Evolutionary conservation across 2,329 filamentous ascomycete genomes (phyloP).

Genomic region (Phialophora expanda): DNA sequence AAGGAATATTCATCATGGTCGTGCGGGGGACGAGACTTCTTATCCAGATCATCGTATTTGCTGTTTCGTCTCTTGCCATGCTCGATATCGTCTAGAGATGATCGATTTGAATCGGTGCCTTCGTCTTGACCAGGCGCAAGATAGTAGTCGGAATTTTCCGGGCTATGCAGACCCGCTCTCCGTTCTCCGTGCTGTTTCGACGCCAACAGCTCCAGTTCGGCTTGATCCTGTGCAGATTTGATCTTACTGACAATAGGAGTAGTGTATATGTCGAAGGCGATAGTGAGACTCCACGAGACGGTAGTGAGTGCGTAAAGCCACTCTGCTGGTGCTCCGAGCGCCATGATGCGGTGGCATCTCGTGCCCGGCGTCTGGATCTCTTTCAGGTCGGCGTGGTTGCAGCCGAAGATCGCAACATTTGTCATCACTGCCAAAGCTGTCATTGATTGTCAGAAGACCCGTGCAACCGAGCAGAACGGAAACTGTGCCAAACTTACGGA

Average conservation of each 20-base stretch:
- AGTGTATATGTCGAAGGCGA: slow-evolving; percentile 22
- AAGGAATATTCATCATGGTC: neutral
- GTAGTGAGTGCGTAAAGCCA: slow-evolving; percentile 24
- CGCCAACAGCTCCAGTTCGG: slow-evolving; percentile 4
- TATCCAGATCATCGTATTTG: neutral
- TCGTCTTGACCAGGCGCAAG: slow-evolving; percentile 1
- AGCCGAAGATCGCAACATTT: slow-evolving; percentile 23
- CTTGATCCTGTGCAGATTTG: slow-evolving; percentile 23
- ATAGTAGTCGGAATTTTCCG: neutral
- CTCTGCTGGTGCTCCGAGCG: slow-evolving; percentile 22
- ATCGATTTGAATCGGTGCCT: neutral
- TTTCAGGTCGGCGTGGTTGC: neutral
- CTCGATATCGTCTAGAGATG: neutral
- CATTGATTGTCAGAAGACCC: neutral
- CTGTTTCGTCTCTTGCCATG: neutral
- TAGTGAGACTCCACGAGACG: slow-evolving; percentile 22
- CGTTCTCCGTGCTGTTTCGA: neutral
- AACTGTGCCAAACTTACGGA: slow-evolving; percentile 11
- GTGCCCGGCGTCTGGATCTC: slow-evolving; percentile 18
- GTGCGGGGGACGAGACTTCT: neutral
- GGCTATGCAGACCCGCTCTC: neutral
- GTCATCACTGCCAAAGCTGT: slow-evolving; percentile 21
- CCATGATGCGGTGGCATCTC: slow-evolving; percentile 22
- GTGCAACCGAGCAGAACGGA: neutral
- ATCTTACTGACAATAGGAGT: slow-evolving; percentile 15